Evolutionary conservation across 352 stramenopile genomes (phyloP), one percentile per base, ranked within the genome.

Genomic region (Phytophthora lateralis): DNA sequence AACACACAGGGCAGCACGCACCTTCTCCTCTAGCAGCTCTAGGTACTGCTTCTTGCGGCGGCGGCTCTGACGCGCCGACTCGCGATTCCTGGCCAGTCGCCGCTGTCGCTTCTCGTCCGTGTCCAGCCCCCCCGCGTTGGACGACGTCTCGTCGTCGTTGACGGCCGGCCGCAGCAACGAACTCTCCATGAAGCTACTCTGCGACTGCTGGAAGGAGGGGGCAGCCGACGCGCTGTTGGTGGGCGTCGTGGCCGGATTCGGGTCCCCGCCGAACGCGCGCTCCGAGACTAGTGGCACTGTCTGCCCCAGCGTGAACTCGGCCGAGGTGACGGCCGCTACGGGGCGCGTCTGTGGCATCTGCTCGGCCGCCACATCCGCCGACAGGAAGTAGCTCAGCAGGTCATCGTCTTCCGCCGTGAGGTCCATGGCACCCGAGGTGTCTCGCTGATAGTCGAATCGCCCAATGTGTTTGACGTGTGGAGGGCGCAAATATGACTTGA

Each of bases 1-100:
- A 38, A 6, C 39, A 51, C 26, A 37, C 17, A 20, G 14, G 5
- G 27, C 12, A 29, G 3, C 30, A 17, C 34, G 0, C 12, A 90
- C 85, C 72, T 96, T 96, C 47, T 95, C 88, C 70, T 96, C 88
- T 6, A 96, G 62, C 20, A 96, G 63, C 66, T 96, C 88, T 29
- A 96, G 50, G 47, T 96, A 96, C 64, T 96, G 88, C 50, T 96
- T 96, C 79, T 96, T 96, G 30, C 88, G 85, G 44, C 88, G 85
- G 14, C 88, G 88, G 60, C 88, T 96, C 66, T 96, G 88, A 32
- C 88, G 84, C 6, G 88, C 88, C 3, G 88, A 96, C 69, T 96
- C 88, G n/a, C 88, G 82, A 67, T 96, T 96, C 45, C 88, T 76
- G 38, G 86, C 87, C 14, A 96, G 63, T 45, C 82, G 63, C 35